Base-by-base conservation (phyloP, 176 grass and related monocot genomes). In the Triticum turgidum region DNA sequence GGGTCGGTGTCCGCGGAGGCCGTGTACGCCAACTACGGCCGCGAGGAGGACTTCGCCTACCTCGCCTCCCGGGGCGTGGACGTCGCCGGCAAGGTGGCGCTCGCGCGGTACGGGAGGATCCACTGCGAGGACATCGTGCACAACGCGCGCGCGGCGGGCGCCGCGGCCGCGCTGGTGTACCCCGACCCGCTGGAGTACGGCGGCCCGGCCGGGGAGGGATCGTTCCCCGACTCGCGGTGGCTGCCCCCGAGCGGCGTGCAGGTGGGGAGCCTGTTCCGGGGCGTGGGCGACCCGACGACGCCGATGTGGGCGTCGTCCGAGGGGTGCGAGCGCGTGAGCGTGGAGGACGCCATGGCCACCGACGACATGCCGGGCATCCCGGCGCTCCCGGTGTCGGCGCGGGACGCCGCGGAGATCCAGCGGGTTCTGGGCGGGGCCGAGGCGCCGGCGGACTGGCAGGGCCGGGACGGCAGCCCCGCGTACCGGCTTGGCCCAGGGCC, bases 391-490 rank as follows among this genome's bases (percentile, higher is more conserved):
- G 88, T 98, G 22, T 98, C 96, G 21, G 93, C 75, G 5, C 85
- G 81, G 84, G 93, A 95, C 67, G 93, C 90, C 22, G 86, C 92
- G 82, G 73, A 82, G 9, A 93, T 98, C 34, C 93, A 80, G 13
- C 83, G 61, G 78, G 77, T 84, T 10, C 85, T 95, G 32, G 91
- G 91, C 27, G 96, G 96, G 11, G 73, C 77, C 63, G 86, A 66
- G 58, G 96, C 96, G n/a, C 91, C 96, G n/a, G 42, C 89, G 22
- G 51, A 87, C 62, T 98, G 96, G 93, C 96, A 98, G 90, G 96
- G 91, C 68, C 76, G 59, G 39, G 83, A 98, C 25, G 88, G 79
- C 62, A 90, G 75, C 75, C 86, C 93, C 0, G 69, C 86, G 15
- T 98, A 95, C 86, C 86, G 88, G 61, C 88, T 94, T 1, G 96